Conservation (phyloP, 352 stramenopile genomes). For the Phytophthora brassicae region DNA sequence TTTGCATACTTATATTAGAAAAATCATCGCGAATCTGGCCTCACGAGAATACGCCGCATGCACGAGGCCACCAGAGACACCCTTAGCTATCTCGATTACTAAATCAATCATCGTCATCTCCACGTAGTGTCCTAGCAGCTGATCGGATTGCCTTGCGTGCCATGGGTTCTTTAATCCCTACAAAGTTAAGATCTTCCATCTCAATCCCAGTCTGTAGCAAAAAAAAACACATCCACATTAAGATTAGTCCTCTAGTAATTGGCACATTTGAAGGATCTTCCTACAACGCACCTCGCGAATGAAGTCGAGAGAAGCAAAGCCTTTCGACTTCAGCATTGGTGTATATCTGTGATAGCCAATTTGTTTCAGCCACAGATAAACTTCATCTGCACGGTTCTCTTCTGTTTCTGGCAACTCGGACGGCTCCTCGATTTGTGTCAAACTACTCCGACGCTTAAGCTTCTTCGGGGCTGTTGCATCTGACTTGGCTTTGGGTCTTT, state of each 20-base stretch:
- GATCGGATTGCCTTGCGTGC: conserved; percentile 64
- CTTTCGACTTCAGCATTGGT: conserved; percentile 74
- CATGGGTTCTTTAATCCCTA: conserved; percentile 71
- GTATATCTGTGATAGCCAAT: conserved; percentile 62
- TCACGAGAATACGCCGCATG: conserved; percentile 25
- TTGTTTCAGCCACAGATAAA: conserved; percentile 73
- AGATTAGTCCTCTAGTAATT: conserved; percentile 7
- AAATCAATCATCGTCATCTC: conserved; percentile 43
- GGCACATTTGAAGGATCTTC: neutral
- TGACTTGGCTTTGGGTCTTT: conserved; percentile 18
- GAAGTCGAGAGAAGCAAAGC: conserved; percentile 78
- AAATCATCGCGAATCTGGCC: conserved; percentile 18
- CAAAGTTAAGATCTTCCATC: conserved; percentile 85
- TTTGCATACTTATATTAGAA: conserved; percentile 41
- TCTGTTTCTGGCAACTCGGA: conserved; percentile 37
- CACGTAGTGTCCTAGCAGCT: conserved; percentile 55
- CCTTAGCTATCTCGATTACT: conserved; percentile 12
- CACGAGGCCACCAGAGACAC: conserved; percentile 22
- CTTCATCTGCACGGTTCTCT: conserved; percentile 61
- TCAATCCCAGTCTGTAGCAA: conserved; percentile 75
- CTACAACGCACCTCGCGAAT: conserved; percentile 76
- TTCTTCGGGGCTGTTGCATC: conserved; percentile 26
- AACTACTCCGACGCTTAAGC: conserved; percentile 29
- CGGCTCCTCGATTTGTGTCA: conserved; percentile 32
- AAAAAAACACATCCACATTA: neutral